phyloP scores from a whole-genome alignment of 768 basidiomycete species.

The Rhodosporidiobolus odoratus region DNA sequence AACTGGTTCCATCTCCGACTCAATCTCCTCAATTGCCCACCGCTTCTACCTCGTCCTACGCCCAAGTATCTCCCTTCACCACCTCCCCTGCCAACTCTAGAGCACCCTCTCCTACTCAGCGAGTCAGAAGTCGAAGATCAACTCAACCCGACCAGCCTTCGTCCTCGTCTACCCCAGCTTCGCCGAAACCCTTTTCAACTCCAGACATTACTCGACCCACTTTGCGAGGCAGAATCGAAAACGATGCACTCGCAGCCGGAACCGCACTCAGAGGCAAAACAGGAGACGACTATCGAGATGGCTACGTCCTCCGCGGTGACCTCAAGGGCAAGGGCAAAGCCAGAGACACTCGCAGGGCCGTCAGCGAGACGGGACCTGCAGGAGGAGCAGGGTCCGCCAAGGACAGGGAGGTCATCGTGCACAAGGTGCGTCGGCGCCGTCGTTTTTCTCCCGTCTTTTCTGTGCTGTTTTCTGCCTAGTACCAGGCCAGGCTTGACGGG shows the following conservation, averaged over 20 bases:
- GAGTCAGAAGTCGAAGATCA: not conserved
- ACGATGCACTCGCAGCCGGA: conserved; percentile 7
- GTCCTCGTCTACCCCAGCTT: not conserved
- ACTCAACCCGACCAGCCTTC: not conserved
- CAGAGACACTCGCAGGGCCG: not conserved
- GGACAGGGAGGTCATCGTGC: conserved; percentile 47
- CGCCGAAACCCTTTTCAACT: not conserved
- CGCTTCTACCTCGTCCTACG: not conserved
- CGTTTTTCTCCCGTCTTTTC: not conserved
- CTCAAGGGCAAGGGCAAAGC: conserved; percentile 6
- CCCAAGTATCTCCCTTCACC: not conserved
- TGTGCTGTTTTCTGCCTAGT: too few relatives aligned
- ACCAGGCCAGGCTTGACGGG: not conserved
- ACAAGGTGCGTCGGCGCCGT: conserved; percentile 39
- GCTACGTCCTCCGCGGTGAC: conserved; percentile 5
- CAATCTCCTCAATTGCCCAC: not conserved
- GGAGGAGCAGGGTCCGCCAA: not conserved
- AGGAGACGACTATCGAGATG: not conserved
- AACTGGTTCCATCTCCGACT: not conserved
- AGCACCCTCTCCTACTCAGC: not conserved
- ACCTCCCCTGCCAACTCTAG: not conserved
- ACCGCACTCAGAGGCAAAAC: not conserved
- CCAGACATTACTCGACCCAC: conserved; percentile 32
- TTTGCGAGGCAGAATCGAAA: conserved; percentile 16
- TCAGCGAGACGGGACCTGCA: not conserved